These are phyloP conservation scores for Monosporascus sp. DNA, from an alignment of 2,329 filamentous ascomycete species.

Conservation along the genomic window DNA sequence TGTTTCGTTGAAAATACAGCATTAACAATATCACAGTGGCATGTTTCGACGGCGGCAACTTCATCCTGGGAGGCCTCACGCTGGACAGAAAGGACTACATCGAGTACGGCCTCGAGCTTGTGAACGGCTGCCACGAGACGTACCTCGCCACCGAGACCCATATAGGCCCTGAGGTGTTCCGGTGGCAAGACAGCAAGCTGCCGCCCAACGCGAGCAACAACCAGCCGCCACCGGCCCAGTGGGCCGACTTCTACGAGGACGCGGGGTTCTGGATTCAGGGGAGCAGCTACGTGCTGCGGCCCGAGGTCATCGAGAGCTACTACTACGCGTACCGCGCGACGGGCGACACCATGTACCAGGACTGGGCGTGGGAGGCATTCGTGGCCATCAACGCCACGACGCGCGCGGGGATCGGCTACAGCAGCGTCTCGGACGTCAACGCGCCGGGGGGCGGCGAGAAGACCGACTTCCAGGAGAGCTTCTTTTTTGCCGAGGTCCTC, in stretches of 20 bases:
- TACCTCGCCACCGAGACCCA: constrained; percentile 63
- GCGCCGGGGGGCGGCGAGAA: constrained; percentile 53
- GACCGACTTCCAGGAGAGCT: constrained; percentile 74
- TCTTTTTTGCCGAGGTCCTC: constrained; percentile 81
- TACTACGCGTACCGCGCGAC: constrained; percentile 86
- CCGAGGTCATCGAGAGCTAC: constrained; percentile 77
- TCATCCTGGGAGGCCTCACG: constrained; percentile 73
- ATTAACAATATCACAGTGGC: constrained; percentile 49
- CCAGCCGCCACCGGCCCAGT: constrained; percentile 34
- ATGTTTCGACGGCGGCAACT: constrained; percentile 81
- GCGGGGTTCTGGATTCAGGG: constrained; percentile 68
- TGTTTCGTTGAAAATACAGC: background rate
- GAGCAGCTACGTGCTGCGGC: constrained; percentile 62
- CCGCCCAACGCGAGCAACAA: constrained; percentile 35
- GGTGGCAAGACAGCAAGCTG: constrained; percentile 48
- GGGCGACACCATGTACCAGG: constrained; percentile 68
- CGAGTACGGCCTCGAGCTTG: constrained; percentile 67
- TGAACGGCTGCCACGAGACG: constrained; percentile 67
- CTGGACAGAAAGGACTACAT: constrained; percentile 62
- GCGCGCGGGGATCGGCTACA: constrained; percentile 61
- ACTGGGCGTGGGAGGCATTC: constrained; percentile 81
- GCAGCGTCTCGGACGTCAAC: constrained; percentile 62
- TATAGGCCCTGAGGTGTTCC: constrained; percentile 72
- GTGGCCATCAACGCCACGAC: constrained; percentile 60
- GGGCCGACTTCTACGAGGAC: constrained; percentile 55